Conservation (phyloP, 192 early-diverging fungal genomes). For the Coemansia sp. region DNA sequence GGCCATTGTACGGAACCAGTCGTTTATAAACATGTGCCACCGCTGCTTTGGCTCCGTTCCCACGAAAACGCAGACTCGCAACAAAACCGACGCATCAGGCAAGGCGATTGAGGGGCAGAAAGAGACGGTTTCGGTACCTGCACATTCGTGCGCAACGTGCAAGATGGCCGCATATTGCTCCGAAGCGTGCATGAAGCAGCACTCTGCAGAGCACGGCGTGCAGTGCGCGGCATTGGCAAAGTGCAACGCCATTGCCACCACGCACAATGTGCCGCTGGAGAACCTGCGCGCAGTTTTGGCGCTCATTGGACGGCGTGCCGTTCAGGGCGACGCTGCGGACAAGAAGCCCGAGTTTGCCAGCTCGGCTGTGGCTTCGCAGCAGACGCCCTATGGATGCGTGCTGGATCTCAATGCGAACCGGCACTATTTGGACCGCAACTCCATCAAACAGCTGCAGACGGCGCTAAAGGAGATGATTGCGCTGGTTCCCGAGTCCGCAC, state of each 20-base stretch:
- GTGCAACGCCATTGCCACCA: slow-evolving; percentile 33
- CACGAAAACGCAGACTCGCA: slow-evolving; percentile 44
- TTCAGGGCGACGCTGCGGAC: slow-evolving; percentile 9
- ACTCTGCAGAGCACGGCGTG: slow-evolving; percentile 39
- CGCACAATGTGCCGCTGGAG: slow-evolving; percentile 34
- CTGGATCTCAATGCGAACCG: slow-evolving; percentile 51
- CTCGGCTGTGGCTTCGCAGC: slow-evolving; percentile 11
- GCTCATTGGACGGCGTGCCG: slow-evolving; percentile 37
- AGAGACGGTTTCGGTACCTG: slow-evolving; percentile 22
- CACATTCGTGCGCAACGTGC: slow-evolving; percentile 45
- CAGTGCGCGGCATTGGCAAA: slow-evolving; percentile 46
- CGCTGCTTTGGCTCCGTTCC: slow-evolving; percentile 46
- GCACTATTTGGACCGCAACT: slow-evolving; percentile 43
- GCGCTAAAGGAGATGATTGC: slow-evolving; percentile 46
- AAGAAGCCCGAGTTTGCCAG: slow-evolving; percentile 11
- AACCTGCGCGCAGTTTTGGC: slow-evolving; percentile 42
- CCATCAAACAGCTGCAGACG: slow-evolving; percentile 34
- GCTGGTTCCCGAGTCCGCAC: slow-evolving; percentile 35
- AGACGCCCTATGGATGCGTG: slow-evolving; percentile 26
- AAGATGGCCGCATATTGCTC: slow-evolving; percentile 59
- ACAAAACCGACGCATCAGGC: slow-evolving; percentile 45
- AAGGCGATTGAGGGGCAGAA: slow-evolving; percentile 32
- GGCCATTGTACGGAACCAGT: slow-evolving; percentile 57
- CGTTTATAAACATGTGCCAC: slow-evolving; percentile 57
- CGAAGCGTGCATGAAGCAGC: slow-evolving; percentile 47